Evolutionary conservation across 768 basidiomycete species (phyloP).

Genomic region (Lenzites betulinus): DNA sequence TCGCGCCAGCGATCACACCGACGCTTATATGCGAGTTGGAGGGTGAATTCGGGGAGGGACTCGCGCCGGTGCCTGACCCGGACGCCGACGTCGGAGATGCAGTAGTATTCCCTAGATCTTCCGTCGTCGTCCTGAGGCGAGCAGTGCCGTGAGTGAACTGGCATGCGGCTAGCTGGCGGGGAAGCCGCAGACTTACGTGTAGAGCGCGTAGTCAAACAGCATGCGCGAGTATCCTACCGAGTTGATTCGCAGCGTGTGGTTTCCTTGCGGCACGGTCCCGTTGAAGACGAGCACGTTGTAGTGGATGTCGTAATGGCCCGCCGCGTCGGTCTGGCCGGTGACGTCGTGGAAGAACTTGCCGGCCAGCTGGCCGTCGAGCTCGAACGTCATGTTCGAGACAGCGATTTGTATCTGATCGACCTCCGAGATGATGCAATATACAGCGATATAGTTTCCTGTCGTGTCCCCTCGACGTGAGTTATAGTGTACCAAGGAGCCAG

Average conservation of each 20-base stretch:
- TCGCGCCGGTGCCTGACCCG: background rate
- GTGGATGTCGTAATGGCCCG: background rate
- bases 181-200: slow-evolving; percentile 7
- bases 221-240: slow-evolving; percentile 11
- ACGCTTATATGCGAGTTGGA: background rate
- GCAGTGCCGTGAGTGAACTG: background rate
- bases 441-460: slow-evolving; percentile 3
- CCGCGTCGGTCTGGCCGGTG: background rate
- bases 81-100: background rate
- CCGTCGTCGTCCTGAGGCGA: slow-evolving; percentile 1
- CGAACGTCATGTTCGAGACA: slow-evolving; percentile 12
- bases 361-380: slow-evolving; percentile 7
- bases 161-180: background rate
- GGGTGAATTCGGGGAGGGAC: background rate
- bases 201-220: slow-evolving; percentile 13
- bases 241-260: slow-evolving; percentile 11
- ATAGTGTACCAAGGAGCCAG: background rate
- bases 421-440: slow-evolving; percentile 10
- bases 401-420: slow-evolving; percentile 8
- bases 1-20: background rate
- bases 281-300: slow-evolving; percentile 11
- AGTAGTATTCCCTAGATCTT: background rate
- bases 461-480: background rate
- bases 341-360: slow-evolving; percentile 10
- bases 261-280: background rate